phyloP scores from a whole-genome alignment of 305 asterid species.

The Lippia alba region DNA sequence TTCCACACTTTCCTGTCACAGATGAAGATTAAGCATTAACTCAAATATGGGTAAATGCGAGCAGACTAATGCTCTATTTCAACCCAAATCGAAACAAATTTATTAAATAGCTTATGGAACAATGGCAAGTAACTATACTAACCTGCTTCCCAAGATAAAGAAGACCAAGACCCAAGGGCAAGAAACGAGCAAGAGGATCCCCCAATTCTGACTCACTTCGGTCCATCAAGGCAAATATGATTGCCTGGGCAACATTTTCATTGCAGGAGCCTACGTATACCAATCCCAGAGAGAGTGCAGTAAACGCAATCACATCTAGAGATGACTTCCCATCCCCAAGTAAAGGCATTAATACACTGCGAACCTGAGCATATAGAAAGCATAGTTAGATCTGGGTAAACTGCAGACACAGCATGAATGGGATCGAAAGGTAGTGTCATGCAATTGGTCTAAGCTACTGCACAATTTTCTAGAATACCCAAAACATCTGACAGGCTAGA shows the following conservation, averaged over 20 bases:
- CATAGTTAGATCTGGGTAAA: slow-evolving; percentile 22
- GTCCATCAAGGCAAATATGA: slow-evolving; percentile 87
- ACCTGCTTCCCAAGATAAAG: slow-evolving; percentile 99
- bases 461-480: slow-evolving; percentile 12
- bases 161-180: slow-evolving; percentile 95
- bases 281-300: slow-evolving; percentile 92
- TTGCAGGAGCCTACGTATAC: slow-evolving; percentile 93
- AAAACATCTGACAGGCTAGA: slow-evolving; percentile 3
- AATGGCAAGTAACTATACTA: slow-evolving; percentile 6
- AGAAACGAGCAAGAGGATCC: slow-evolving; percentile 84
- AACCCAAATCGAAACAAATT: slow-evolving; percentile 1
- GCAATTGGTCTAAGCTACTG: slow-evolving; percentile 7
- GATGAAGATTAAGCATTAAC: slow-evolving; percentile 31
- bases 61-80: slow-evolving; percentile 6
- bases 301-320: slow-evolving; percentile 90
- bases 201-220: slow-evolving; percentile 85
- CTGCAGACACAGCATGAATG: slow-evolving; percentile 17
- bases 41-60: slow-evolving; percentile 20
- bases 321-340: slow-evolving; percentile 82
- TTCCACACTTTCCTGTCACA: slow-evolving; percentile 83
- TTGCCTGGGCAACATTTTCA: slow-evolving; percentile 94
- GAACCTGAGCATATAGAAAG: slow-evolving; percentile 58
- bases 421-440: background rate
- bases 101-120: background rate
- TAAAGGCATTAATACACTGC: slow-evolving; percentile 64